Percentiles rank a stretch among this genome's conserved stretches.
Conservation (phyloP, 2,329 filamentous ascomycete species). For the Epichloe festucae region DNA sequence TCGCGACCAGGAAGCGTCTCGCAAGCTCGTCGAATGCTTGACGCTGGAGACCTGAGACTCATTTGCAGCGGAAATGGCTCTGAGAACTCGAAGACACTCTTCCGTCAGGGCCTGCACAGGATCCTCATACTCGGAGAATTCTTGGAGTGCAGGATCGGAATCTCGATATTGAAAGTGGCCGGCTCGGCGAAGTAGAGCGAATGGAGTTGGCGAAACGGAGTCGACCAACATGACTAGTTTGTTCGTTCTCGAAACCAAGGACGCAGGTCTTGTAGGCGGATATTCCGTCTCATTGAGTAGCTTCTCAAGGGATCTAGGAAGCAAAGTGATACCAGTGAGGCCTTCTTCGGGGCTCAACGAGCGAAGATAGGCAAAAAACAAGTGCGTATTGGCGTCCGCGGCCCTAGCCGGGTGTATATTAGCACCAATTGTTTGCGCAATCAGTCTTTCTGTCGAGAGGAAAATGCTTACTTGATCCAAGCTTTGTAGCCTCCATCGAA, state of each 20-base stretch:
- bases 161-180: constrained; percentile 95
- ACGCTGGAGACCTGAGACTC: constrained; percentile 64
- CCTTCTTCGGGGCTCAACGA: constrained; percentile 74
- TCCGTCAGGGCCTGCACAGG: constrained; percentile 80
- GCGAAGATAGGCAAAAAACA: constrained; percentile 95
- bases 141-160: constrained; percentile 69
- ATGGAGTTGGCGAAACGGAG: constrained; percentile 85
- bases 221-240: constrained; percentile 97
- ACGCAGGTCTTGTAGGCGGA: constrained; percentile 63
- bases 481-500: constrained; percentile 90
- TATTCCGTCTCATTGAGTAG: constrained; percentile 89
- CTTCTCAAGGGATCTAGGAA: constrained; percentile 84
- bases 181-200: constrained; percentile 75
- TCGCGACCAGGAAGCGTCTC: constrained; percentile 87
- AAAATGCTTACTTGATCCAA: constrained; percentile 50
- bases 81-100: constrained; percentile 83
- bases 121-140: constrained; percentile 81
- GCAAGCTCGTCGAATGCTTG: constrained; percentile 58
- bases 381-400: constrained; percentile 87
- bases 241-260: constrained; percentile 69
- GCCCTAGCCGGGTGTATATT: constrained; percentile 40
- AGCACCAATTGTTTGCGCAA: background rate
- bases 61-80: constrained; percentile 77
- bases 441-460: background rate
- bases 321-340: constrained; percentile 65